A percentile compares a stretch with the other conserved stretches of the same genome.
Evolutionary conservation across 1,284 basidiomycete genomes (phyloP).

Genomic region (Phylloboletellus chloephorus): DNA sequence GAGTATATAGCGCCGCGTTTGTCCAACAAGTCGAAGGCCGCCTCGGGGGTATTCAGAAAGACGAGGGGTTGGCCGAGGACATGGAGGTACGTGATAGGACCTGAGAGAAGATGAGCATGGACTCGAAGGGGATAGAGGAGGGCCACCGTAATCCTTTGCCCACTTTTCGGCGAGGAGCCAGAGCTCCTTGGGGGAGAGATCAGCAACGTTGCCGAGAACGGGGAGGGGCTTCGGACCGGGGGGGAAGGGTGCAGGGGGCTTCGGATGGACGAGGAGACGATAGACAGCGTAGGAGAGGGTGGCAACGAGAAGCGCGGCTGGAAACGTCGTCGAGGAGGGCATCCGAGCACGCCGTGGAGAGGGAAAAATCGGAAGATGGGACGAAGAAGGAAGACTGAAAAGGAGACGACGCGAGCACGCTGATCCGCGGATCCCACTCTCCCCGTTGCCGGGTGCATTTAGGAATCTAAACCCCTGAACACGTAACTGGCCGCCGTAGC

Average conservation of each 20-base stretch:
- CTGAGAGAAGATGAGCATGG: slow-evolving; percentile 29
- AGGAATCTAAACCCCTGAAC: too few species aligned
- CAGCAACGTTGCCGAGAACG: slow-evolving; percentile 55
- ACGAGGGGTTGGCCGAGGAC: slow-evolving; percentile 59
- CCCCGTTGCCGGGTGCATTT: too few species aligned
- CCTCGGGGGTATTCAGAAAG: slow-evolving; percentile 57
- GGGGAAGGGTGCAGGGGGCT: slow-evolving; percentile 35
- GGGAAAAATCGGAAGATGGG: slow-evolving; percentile 14
- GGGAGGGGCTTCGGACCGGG: slow-evolving; percentile 65
- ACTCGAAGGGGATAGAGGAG: not conserved
- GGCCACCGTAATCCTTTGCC: slow-evolving; percentile 48
- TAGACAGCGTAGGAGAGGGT: slow-evolving; percentile 20
- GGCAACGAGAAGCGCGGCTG: slow-evolving; percentile 21
- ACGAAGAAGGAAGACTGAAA: slow-evolving; percentile 23
- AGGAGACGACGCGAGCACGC: too few species aligned
- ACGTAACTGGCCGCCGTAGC: too few species aligned
- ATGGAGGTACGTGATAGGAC: slow-evolving; percentile 62
- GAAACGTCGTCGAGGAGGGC: slow-evolving; percentile 10
- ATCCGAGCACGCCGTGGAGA: slow-evolving; percentile 14
- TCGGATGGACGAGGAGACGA: slow-evolving; percentile 12
- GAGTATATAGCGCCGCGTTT: slow-evolving; percentile 65
- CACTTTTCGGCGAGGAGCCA: slow-evolving; percentile 48
- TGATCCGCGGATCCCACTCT: too few species aligned
- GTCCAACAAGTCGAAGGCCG: slow-evolving; percentile 57
- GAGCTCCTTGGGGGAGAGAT: slow-evolving; percentile 54